A percentile compares a stretch with the other conserved stretches of the same genome.
These are phyloP conservation scores for Claviceps maximensis DNA, from an alignment of 2,329 filamentous ascomycete species.

Conservation along the genomic window DNA sequence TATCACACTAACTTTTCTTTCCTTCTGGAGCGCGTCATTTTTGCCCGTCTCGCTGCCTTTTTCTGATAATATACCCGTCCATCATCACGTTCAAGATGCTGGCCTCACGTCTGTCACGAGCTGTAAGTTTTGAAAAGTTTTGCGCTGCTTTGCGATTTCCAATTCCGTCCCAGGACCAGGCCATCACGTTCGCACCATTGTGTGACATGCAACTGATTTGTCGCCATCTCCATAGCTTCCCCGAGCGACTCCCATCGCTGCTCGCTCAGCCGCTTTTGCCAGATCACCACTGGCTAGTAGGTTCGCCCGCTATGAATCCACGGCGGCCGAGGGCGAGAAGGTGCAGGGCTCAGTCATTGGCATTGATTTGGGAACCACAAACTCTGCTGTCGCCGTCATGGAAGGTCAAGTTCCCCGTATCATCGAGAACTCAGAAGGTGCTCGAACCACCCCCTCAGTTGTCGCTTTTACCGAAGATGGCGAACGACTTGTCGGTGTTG, in stretches of 20 bases:
- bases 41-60: conserved; percentile 18
- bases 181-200: neutral
- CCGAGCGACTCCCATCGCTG: conserved; percentile 55
- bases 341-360: conserved; percentile 93
- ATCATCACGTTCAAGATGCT: conserved; percentile 45
- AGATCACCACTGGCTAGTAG: conserved; percentile 59
- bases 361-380: conserved; percentile 96
- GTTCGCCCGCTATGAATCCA: conserved; percentile 67
- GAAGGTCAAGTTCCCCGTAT: conserved; percentile 92
- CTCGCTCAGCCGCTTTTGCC: conserved; percentile 52
- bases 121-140: conserved; percentile 53
- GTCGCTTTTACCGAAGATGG: conserved; percentile 93
- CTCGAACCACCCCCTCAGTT: conserved; percentile 52
- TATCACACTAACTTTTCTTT: conserved; percentile 16
- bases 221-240: conserved; percentile 46
- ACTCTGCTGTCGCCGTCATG: conserved; percentile 95
- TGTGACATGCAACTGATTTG: conserved; percentile 10
- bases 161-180: neutral
- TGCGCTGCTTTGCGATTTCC: neutral
- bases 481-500: conserved; percentile 91
- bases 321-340: conserved; percentile 49
- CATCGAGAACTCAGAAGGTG: conserved; percentile 95
- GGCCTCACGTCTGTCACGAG: conserved; percentile 58
- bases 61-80: conserved; percentile 19
- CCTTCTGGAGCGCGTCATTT: conserved; percentile 17